Percentiles rank a stretch among this genome's conserved stretches.
Conservation (phyloP, 495 filamentous ascomycete genomes). For the Aspergillus olivimuriae region DNA sequence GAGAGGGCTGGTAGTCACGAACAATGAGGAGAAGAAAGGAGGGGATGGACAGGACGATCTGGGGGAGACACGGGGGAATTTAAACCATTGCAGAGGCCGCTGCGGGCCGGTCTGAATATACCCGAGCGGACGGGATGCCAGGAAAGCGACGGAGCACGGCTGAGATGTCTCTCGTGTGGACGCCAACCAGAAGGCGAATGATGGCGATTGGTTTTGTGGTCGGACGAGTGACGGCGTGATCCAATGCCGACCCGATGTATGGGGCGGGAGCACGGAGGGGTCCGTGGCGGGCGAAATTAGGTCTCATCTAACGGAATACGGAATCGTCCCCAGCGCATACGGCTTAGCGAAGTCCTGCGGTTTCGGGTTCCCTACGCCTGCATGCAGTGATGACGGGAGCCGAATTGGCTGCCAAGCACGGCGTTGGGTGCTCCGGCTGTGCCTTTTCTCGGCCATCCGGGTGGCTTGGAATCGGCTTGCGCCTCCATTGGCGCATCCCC, state of each 20-base stretch:
- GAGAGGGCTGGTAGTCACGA: background rate
- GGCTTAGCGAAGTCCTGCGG: conserved; percentile 3
- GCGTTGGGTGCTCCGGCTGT: background rate
- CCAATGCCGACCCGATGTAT: background rate
- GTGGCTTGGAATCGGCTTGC: too few relatives aligned
- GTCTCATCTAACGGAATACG: background rate
- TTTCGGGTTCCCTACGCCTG: background rate
- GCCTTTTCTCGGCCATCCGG: conserved; percentile 4
- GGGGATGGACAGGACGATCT: conserved; percentile 1
- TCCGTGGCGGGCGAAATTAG: conserved; percentile 7
- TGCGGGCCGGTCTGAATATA: conserved; percentile 4
- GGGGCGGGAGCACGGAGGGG: background rate
- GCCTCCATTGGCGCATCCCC: too few relatives aligned
- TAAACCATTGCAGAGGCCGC: background rate
- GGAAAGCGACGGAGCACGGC: background rate
- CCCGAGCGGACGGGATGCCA: conserved; percentile 1
- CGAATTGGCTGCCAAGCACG: too few relatives aligned
- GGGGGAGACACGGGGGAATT: conserved; percentile 6
- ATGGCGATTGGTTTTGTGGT: too few relatives aligned
- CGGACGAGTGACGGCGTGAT: background rate
- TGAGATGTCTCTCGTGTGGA: too few relatives aligned
- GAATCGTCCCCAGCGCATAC: background rate
- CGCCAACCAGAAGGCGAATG: too few relatives aligned
- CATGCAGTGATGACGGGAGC: background rate
- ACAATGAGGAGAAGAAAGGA: conserved; percentile 4